phyloP scores from a whole-genome alignment of 352 stramenopile genomes.

The Stramenopiles sp. region DNA sequence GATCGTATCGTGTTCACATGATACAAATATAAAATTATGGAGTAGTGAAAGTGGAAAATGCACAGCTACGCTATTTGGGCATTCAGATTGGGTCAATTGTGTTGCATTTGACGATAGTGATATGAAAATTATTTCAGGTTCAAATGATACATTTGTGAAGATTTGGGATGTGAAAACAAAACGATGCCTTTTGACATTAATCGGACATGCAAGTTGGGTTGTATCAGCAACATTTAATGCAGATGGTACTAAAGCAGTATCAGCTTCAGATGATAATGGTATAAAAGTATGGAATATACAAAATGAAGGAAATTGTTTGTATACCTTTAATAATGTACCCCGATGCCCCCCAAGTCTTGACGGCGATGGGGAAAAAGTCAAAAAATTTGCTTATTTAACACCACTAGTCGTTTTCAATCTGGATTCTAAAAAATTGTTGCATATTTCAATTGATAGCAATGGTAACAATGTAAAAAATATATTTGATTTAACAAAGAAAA shows the following conservation, averaged over 20 bases:
- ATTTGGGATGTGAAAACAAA: conserved; percentile 69
- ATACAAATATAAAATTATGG: conserved; percentile 79
- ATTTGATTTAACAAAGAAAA: no score
- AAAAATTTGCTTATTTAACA: no score
- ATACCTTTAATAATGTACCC: no score
- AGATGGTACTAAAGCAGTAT: no score
- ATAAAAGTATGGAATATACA: conserved; percentile 84
- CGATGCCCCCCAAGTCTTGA: no score
- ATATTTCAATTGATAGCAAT: no score
- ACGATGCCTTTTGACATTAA: conserved; percentile 70
- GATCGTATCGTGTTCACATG: conserved; percentile 82
- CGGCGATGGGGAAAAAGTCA: no score
- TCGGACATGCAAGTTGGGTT: conserved; percentile 82
- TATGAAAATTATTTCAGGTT: conserved; percentile 69
- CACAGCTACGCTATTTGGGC: conserved; percentile 69
- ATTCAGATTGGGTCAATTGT: conserved; percentile 78
- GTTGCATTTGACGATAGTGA: conserved; percentile 81
- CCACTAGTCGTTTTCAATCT: no score
- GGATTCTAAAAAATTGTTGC: no score
- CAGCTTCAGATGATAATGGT: conserved; percentile 68
- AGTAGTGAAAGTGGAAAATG: conserved; percentile 38
- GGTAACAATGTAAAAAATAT: no score
- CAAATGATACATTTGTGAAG: conserved; percentile 82
- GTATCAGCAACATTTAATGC: no score
- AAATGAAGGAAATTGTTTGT: no score